Base-by-base conservation (phyloP, 2,329 filamentous ascomycete genomes). In the Penicillium frequentans region DNA sequence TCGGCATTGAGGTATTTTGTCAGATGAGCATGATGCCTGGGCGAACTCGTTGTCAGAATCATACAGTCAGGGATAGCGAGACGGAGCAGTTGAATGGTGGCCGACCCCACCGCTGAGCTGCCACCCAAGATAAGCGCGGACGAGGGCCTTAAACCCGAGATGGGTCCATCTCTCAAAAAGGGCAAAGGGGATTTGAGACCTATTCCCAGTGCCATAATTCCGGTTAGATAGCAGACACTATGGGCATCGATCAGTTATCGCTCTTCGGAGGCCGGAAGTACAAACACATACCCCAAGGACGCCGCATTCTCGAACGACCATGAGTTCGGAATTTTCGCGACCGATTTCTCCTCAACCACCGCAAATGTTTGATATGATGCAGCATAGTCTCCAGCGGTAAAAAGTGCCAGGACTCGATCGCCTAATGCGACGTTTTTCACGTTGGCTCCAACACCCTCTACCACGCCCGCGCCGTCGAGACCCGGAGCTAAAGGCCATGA, bases 111-210 rank as follows among this genome's bases (percentile, higher is more conserved):
- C 3, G 61, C 65, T 6, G 74, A 75, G 54, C 71, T 72, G 21
- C 71, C 75, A 33, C 74, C 73, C 0, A 76, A 62, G 13, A 77
- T 64, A 1, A 77, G 70, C 29, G 76, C 60, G 0, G 72, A 73
- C 7, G 26, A 39, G 26, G 51, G 49, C 56, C 54, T 29, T 31
- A 60, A 26, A 24, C 54, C 37, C 7, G 39, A 24, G 64, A 60
- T 52, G 69, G 70, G 70, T 59, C n/a, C 70, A 60, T 9, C 68
- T 65, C 45, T 6, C 5, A 57, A 50, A n/a, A 59, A 59, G 16
- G 50, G 57, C 9, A 59, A 33, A 3, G 54, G 54, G 1, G 26
- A 44, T 31, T 57, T 45, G 23, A 57, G 29, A 1, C 54, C 57
- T 14, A 56, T 54, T 1, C 57, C 57, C 13, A 59, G 54, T 11